These are phyloP conservation scores for Scorias spongiosa DNA, from an alignment of 2,329 filamentous ascomycete genomes.

Conservation along the genomic window DNA sequence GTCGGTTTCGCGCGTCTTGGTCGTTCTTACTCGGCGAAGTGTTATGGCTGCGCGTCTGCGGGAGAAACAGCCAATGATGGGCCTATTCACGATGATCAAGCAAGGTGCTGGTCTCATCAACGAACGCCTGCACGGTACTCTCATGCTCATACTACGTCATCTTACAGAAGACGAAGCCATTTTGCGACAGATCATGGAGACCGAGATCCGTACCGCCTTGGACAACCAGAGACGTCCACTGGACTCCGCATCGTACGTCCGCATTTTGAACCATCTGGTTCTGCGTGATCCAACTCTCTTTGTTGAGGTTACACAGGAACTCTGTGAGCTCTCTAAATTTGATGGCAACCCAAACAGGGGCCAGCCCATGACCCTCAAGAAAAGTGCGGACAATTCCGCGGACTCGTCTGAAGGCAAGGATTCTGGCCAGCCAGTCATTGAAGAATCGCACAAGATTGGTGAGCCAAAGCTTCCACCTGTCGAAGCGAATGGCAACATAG, in stretches of 20 bases:
- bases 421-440: constrained; percentile 17
- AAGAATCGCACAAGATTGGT: constrained; percentile 48
- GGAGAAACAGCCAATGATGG: constrained; percentile 76
- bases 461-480: constrained; percentile 73
- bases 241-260: constrained; percentile 60
- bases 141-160: constrained; percentile 80
- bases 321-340: constrained; percentile 57
- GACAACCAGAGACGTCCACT: constrained; percentile 36
- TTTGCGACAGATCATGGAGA: constrained; percentile 79
- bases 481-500: constrained; percentile 85
- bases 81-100: constrained; percentile 88
- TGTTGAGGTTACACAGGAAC: constrained; percentile 73
- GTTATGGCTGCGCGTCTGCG: constrained; percentile 60
- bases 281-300: constrained; percentile 75
- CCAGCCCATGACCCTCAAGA: constrained; percentile 39
- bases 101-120: constrained; percentile 71
- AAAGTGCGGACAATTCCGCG: constrained; percentile 8
- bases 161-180: constrained; percentile 89
- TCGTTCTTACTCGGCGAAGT: constrained; percentile 72
- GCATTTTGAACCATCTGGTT: constrained; percentile 62
- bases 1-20: constrained; percentile 66
- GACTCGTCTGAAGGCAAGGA: constrained; percentile 12
- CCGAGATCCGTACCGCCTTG: constrained; percentile 70
- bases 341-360: constrained; percentile 36
- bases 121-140: constrained; percentile 55